Conservation (phyloP, 31 red algal species). For the Odonthalia washingtoniensis region DNA sequence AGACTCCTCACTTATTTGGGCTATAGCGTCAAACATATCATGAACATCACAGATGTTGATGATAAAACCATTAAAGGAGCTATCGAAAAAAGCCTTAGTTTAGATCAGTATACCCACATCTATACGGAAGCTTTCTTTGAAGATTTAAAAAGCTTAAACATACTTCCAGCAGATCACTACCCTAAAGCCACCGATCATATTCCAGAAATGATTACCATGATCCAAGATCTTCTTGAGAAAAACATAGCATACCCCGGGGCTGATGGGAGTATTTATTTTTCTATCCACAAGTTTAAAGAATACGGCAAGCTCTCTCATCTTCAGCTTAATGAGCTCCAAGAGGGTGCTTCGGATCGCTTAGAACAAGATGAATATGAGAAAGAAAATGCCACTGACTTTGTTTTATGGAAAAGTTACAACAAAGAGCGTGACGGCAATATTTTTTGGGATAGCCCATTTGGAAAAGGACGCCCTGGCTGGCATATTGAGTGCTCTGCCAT, state of each 20-base stretch:
- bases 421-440: not conserved
- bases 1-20: slow-evolving; percentile 58
- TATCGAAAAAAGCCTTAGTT: slow-evolving; percentile 25
- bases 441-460: slow-evolving; percentile 61
- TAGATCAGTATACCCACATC: slow-evolving; percentile 37
- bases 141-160: slow-evolving; percentile 64
- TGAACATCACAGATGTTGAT: slow-evolving; percentile 83
- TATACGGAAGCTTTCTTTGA: slow-evolving; percentile 55
- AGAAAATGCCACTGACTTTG: slow-evolving; percentile 72
- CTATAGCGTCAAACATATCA: slow-evolving; percentile 48
- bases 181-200: slow-evolving; percentile 78
- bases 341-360: not conserved
- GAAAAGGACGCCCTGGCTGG: slow-evolving; percentile 81
- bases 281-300: not conserved
- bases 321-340: slow-evolving; percentile 16
- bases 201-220: slow-evolving; percentile 24
- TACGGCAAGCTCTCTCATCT: not conserved
- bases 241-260: not conserved
- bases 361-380: slow-evolving; percentile 44
- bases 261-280: slow-evolving; percentile 19
- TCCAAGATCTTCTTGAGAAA: slow-evolving; percentile 56
- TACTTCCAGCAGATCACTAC: slow-evolving; percentile 52
- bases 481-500: slow-evolving; percentile 91
- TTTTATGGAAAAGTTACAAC: slow-evolving; percentile 74
- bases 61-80: slow-evolving; percentile 75